These are phyloP conservation scores for Wickerhamomyces bisporus DNA, from an alignment of 805 yeast genomes.

Conservation along the genomic window DNA sequence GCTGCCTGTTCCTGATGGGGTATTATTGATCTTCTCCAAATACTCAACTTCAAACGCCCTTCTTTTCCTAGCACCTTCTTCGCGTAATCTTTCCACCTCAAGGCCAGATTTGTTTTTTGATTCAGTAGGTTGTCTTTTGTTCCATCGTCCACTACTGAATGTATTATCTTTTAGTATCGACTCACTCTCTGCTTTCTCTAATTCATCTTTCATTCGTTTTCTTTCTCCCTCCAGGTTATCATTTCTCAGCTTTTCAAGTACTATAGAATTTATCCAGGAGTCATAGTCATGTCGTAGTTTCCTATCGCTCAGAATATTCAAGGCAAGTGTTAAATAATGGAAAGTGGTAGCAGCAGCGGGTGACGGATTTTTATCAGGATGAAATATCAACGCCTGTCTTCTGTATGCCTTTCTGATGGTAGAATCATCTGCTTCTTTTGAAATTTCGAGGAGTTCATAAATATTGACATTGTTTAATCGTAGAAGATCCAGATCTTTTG, in stretches of 20 bases:
- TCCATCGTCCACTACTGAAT: slow-evolving; percentile 10
- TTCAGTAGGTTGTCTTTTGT: slow-evolving; percentile 4
- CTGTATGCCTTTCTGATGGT: slow-evolving; percentile 77
- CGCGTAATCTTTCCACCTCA: slow-evolving; percentile 18
- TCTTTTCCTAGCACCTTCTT: slow-evolving; percentile 20
- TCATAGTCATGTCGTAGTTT: slow-evolving; percentile 84
- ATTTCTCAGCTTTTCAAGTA: slow-evolving; percentile 5
- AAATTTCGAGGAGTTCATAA: slow-evolving; percentile 64
- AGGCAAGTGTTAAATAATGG: slow-evolving; percentile 78
- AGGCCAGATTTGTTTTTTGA: slow-evolving; percentile 9
- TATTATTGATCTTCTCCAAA: slow-evolving; percentile 5
- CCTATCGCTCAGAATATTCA: slow-evolving; percentile 75
- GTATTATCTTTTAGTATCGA: background rate
- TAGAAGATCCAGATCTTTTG: slow-evolving; percentile 17
- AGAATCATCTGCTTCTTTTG: slow-evolving; percentile 52
- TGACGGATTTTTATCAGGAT: slow-evolving; percentile 76
- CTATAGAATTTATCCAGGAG: slow-evolving; percentile 17
- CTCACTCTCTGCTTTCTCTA: slow-evolving; percentile 18
- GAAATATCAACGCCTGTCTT: slow-evolving; percentile 70
- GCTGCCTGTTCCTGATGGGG: background rate
- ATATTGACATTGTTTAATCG: slow-evolving; percentile 20
- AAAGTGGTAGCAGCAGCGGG: slow-evolving; percentile 90
- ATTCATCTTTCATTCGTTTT: slow-evolving; percentile 18
- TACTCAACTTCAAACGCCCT: slow-evolving; percentile 12
- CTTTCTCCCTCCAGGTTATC: slow-evolving; percentile 14